phyloP scores from a whole-genome alignment of 1,284 basidiomycete genomes.

The Pseudozyma pruni region DNA sequence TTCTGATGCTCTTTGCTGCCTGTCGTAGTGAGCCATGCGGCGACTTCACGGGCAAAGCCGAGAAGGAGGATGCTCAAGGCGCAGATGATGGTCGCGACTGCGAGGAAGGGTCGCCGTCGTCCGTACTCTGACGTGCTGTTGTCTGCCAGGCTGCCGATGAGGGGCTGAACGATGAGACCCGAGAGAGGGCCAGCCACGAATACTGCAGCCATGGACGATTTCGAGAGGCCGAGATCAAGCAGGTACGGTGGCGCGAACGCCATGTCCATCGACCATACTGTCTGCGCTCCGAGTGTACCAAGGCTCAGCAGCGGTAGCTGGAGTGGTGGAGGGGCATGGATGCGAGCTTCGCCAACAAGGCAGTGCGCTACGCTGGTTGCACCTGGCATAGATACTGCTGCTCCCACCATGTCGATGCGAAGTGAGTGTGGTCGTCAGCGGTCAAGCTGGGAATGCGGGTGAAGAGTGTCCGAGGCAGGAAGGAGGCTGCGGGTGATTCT shows the following conservation, averaged over 20 bases:
- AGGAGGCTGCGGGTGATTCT: background rate
- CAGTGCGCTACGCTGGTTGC: slow-evolving; percentile 4
- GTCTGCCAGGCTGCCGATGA: slow-evolving; percentile 67
- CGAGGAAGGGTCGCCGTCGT: slow-evolving; percentile 67
- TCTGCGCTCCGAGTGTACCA: slow-evolving; percentile 59
- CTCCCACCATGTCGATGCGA: slow-evolving; percentile 34
- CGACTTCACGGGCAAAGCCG: slow-evolving; percentile 64
- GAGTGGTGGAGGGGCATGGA: slow-evolving; percentile 29
- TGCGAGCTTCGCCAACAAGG: slow-evolving; percentile 31
- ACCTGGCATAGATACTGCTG: slow-evolving; percentile 3
- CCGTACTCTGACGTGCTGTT: slow-evolving; percentile 66
- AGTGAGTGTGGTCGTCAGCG: no score
- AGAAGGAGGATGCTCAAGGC: slow-evolving; percentile 63
- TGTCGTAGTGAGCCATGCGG: slow-evolving; percentile 27
- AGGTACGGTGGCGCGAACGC: slow-evolving; percentile 62
- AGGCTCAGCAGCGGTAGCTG: slow-evolving; percentile 57
- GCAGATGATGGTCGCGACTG: slow-evolving; percentile 58
- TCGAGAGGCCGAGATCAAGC: slow-evolving; percentile 59
- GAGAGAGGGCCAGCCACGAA: slow-evolving; percentile 62
- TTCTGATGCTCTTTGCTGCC: slow-evolving; percentile 19
- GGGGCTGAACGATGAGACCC: slow-evolving; percentile 68
- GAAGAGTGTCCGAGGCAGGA: no score
- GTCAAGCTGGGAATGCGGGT: background rate
- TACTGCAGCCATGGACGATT: slow-evolving; percentile 58
- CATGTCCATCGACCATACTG: slow-evolving; percentile 66